Percentiles rank a stretch among this genome's conserved stretches.
These are phyloP conservation scores for Gilbertella persicaria DNA, from an alignment of 371 early-diverging fungal genomes.

Conservation along the genomic window DNA sequence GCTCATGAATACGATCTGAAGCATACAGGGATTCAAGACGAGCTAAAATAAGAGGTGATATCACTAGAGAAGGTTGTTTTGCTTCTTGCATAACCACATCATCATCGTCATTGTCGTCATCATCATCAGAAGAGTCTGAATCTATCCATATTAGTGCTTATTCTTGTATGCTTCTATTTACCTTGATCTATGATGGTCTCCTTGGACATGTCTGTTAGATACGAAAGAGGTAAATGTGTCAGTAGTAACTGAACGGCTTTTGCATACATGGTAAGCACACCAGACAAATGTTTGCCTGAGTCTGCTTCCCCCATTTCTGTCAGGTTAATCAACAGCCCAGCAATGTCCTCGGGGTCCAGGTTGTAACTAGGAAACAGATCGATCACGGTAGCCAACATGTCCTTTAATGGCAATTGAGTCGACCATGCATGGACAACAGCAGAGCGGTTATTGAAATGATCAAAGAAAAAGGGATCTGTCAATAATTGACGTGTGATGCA, in stretches of 20 bases:
- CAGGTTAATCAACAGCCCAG: constrained; percentile 37
- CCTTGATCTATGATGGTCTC: constrained; percentile 2
- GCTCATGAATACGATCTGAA: constrained; percentile 42
- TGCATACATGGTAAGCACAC: constrained; percentile 22
- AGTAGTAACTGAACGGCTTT: constrained; percentile 25
- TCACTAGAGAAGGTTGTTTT: constrained; percentile 2
- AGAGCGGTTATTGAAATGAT: constrained; percentile 1
- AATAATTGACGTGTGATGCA: constrained; percentile 9
- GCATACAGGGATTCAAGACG: constrained; percentile 53
- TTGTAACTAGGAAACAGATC: not conserved
- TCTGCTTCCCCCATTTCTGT: constrained; percentile 26
- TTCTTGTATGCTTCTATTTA: constrained; percentile 1
- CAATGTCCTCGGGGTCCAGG: constrained; percentile 15
- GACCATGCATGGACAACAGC: not conserved
- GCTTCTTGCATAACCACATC: constrained; percentile 34
- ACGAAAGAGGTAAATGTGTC: constrained; percentile 29
- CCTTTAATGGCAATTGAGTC: constrained; percentile 12
- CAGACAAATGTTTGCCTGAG: constrained; percentile 16
- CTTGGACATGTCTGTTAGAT: constrained; percentile 16
- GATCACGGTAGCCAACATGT: constrained; percentile 9
- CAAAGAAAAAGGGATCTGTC: constrained; percentile 29
- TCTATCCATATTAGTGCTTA: no score
- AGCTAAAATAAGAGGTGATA: constrained; percentile 40
- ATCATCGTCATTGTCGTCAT: constrained; percentile 49
- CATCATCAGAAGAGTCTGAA: constrained; percentile 14